phyloP scores from a whole-genome alignment of 2,329 filamentous ascomycete genomes.

The Scedosporium aurantiacum region DNA sequence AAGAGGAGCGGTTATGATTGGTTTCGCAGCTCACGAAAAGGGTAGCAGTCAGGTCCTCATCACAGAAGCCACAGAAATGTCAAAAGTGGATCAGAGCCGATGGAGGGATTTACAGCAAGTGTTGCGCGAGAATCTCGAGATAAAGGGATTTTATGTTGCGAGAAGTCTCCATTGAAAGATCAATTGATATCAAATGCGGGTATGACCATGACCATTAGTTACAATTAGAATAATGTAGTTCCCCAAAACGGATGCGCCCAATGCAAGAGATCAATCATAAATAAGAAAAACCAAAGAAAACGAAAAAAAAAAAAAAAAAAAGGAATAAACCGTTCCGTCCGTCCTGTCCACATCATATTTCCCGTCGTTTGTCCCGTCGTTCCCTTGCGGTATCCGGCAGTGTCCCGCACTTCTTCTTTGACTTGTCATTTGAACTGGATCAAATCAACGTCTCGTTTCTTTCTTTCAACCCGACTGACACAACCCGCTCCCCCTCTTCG shows the following conservation, averaged over 20 bases:
- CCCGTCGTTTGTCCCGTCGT: not conserved
- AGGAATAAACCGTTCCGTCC: not conserved
- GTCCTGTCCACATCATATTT: not conserved
- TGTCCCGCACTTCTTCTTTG: conserved; percentile 1
- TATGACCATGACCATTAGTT: not conserved
- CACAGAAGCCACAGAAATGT: not conserved
- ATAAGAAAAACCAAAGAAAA: not conserved
- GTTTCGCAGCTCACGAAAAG: not conserved
- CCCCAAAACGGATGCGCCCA: not conserved
- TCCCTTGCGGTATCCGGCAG: not conserved
- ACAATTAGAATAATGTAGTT: not conserved
- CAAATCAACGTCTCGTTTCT: not conserved
- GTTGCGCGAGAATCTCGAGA: not conserved
- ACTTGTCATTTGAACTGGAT: not conserved
- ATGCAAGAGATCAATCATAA: too few species aligned
- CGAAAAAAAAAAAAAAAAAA: not conserved
- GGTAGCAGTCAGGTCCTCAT: not conserved
- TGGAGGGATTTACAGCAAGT: not conserved
- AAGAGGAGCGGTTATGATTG: not conserved
- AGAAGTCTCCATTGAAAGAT: too few species aligned
- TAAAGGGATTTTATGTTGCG: not conserved
- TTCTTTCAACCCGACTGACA: not conserved
- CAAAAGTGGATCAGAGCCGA: not conserved
- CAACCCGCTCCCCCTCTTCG: not conserved
- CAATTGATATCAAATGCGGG: not conserved